Conservation (phyloP, 2,329 filamentous ascomycete genomes). For the Nemania diffusa region DNA sequence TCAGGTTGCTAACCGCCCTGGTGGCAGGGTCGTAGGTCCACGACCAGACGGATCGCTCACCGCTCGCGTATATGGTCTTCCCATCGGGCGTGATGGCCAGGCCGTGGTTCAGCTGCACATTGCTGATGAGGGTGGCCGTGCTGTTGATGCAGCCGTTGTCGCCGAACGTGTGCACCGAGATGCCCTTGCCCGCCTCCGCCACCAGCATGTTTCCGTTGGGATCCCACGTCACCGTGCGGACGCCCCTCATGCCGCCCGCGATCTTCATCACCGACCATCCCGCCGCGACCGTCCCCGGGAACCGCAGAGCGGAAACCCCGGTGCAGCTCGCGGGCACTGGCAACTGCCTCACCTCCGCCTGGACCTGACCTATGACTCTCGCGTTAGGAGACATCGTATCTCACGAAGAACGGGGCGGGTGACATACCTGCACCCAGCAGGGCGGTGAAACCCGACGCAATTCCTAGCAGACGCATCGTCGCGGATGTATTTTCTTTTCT, state of each 20-base stretch:
- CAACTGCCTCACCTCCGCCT: conserved; percentile 39
- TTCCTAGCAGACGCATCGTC: conserved; percentile 32
- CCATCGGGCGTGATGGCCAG: conserved; percentile 54
- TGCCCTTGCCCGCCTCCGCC: conserved; percentile 51
- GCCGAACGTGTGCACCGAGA: conserved; percentile 55
- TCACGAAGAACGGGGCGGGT: neutral
- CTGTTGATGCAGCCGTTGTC: conserved; percentile 54
- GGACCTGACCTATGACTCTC: conserved; percentile 25
- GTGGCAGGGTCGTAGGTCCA: conserved; percentile 66
- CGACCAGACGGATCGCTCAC: conserved; percentile 58
- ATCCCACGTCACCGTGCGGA: conserved; percentile 53
- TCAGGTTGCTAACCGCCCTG: conserved; percentile 57
- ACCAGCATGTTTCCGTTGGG: conserved; percentile 53
- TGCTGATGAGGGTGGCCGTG: conserved; percentile 52
- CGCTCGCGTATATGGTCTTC: conserved; percentile 53
- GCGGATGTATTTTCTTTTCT: conserved; percentile 1
- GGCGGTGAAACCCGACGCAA: conserved; percentile 28
- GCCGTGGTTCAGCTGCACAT: conserved; percentile 54
- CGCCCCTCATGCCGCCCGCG: conserved; percentile 50
- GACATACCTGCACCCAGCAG: conserved; percentile 31
- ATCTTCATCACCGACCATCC: conserved; percentile 56
- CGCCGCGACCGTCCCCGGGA: conserved; percentile 48
- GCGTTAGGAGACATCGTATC: conserved; percentile 14
- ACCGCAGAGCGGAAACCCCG: conserved; percentile 50
- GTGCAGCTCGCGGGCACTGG: conserved; percentile 51